Conservation (phyloP, 345 rosid species). For the Gossypium mustelinum region DNA sequence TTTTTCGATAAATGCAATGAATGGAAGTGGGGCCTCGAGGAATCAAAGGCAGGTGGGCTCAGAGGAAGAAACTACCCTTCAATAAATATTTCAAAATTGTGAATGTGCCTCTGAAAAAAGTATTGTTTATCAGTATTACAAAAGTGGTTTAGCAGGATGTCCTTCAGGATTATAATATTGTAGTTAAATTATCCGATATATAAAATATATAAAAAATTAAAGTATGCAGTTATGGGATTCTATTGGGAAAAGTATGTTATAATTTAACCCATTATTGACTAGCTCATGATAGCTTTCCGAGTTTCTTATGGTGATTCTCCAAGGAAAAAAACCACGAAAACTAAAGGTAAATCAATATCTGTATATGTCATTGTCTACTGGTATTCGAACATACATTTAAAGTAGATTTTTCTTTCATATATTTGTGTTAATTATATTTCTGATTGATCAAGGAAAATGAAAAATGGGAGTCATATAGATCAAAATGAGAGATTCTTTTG, state of each 20-base stretch:
- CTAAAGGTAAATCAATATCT: too few relatives aligned
- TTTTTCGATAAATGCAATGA: conserved; percentile 13
- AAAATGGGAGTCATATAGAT: not conserved
- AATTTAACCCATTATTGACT: conserved; percentile 17
- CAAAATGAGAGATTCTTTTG: conserved; percentile 11
- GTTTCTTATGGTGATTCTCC: not conserved
- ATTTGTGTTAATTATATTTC: too few relatives aligned
- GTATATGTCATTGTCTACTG: too few relatives aligned
- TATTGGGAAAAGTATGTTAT: not conserved
- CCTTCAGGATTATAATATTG: not conserved
- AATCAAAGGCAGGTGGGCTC: conserved; percentile 27
- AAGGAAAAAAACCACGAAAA: conserved; percentile 14
- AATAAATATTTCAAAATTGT: conserved; percentile 17
- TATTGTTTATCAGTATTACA: conserved; percentile 10
- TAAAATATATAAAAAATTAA: too few relatives aligned
- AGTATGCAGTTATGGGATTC: conserved; percentile 8
- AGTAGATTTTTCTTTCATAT: too few relatives aligned
- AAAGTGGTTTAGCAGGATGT: conserved; percentile 19
- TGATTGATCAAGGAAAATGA: too few relatives aligned
- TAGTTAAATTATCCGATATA: too few relatives aligned
- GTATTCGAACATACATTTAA: too few relatives aligned
- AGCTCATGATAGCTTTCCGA: conserved; percentile 24
- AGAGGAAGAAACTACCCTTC: conserved; percentile 27
- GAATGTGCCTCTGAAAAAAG: not conserved
- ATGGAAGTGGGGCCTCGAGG: conserved; percentile 13